Evolutionary conservation across 495 filamentous ascomycete species (phyloP), one percentile per base, ranked within the genome.

Genomic region (Cercophora sp.): DNA sequence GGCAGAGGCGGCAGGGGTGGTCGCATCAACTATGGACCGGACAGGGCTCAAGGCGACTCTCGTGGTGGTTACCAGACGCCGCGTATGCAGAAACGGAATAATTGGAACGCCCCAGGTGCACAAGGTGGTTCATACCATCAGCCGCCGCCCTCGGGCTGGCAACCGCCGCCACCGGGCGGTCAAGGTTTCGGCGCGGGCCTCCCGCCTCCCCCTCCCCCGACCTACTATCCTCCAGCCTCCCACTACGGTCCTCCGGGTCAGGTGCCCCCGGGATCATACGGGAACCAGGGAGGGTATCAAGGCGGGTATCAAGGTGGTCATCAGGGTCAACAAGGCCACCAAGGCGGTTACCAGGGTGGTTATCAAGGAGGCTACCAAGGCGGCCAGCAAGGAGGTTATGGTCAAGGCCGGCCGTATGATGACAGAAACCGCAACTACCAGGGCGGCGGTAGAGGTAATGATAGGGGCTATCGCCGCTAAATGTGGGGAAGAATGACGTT

Each of bases 171-270:
- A 5, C 70, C 75, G 8, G 73, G 74, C 16, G 61, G 59, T 22
- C 65, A 66, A 5, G 70, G 73, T 19, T 78, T 77, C 48, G 72
- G 65, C 5, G 60, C 64, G 42, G 72, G 75, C 11, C 70, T 74
- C 13, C 74, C 72, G 3, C 76, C 76, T 5, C 76, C 75, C 5
- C 73, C 74, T n/a, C 68, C 69, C 5, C 54, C 58, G 10, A 58
- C 63, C 41, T 52, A 58, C 13, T 39, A 34, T 26, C 49, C n/a
- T n/a, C n/a, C n/a, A n/a, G n/a, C n/a, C n/a, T n/a, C n/a, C n/a
- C n/a, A n/a, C n/a, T n/a, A n/a, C n/a, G n/a, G n/a, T n/a, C n/a
- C n/a, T n/a, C n/a, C n/a, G n/a, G n/a, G n/a, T n/a, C n/a, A n/a
- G n/a, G n/a, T n/a, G n/a, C n/a, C n/a, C n/a, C n/a, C n/a, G n/a